Percentiles rank a stretch among this genome's conserved stretches.
Evolutionary conservation across 768 basidiomycete genomes (phyloP).

Genomic region (Artomyces pyxidatus): DNA sequence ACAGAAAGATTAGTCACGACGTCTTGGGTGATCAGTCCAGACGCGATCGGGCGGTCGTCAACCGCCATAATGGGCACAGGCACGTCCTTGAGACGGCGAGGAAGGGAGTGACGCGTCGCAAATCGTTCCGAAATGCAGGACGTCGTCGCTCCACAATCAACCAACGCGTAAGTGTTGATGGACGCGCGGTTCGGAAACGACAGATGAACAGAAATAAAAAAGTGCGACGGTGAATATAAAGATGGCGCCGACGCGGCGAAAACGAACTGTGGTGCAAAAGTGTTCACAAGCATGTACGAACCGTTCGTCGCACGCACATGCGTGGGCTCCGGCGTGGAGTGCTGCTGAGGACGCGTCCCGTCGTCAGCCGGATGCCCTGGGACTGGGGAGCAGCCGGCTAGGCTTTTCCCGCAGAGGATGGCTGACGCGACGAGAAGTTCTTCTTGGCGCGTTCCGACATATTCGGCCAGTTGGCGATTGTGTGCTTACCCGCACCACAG

Average conservation of each 20-base stretch:
- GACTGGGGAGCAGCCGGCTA: constrained; percentile 18
- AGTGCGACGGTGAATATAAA: constrained; percentile 16
- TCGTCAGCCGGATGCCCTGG: constrained; percentile 17
- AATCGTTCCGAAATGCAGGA: constrained; percentile 31
- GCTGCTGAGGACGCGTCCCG: constrained; percentile 6
- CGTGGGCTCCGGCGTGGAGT: constrained; percentile 1
- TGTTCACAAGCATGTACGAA: not conserved
- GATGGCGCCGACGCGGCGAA: constrained; percentile 6
- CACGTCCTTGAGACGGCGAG: constrained; percentile 21
- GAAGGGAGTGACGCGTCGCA: constrained; percentile 25
- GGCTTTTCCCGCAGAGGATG: constrained; percentile 18
- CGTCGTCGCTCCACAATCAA: constrained; percentile 29
- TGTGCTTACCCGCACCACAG: constrained; percentile 27
- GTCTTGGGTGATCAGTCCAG: constrained; percentile 33
- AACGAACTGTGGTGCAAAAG: not conserved
- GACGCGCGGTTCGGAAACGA: constrained; percentile 25
- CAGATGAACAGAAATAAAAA: constrained; percentile 19
- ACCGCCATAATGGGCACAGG: constrained; percentile 30
- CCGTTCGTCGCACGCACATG: constrained; percentile 1
- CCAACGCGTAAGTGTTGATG: constrained; percentile 27
- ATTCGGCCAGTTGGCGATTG: constrained; percentile 21
- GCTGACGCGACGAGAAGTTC: not conserved
- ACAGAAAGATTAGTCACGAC: constrained; percentile 24
- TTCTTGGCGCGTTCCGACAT: constrained; percentile 16
- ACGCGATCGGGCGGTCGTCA: constrained; percentile 31